A percentile compares a stretch with the other conserved stretches of the same genome.
phyloP scores from a whole-genome alignment of 78 protist genomes.

The Monosiga brevicollis region DNA sequence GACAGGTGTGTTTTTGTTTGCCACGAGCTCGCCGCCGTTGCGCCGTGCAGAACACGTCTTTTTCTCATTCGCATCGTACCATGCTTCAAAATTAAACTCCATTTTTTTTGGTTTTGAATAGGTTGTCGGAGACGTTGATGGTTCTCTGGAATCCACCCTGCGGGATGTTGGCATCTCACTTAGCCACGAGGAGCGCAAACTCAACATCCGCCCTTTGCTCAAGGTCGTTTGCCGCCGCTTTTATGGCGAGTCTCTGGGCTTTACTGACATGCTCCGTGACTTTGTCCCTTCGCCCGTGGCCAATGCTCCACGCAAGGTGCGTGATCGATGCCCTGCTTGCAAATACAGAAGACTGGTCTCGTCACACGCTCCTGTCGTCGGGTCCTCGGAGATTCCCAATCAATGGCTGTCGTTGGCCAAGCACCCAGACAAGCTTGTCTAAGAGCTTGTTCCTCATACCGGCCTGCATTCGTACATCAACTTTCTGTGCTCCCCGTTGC shows the following conservation, averaged over 20 bases:
- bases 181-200: constrained; percentile 10
- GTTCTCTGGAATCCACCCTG: constrained; percentile 5
- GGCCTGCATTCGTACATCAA: too few species aligned
- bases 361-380: too few species aligned
- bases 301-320: constrained; percentile 42
- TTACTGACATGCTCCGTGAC: constrained; percentile 62
- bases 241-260: constrained; percentile 56
- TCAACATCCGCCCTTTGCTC: constrained; percentile 65
- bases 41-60: too few species aligned
- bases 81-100: background rate
- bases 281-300: constrained; percentile 76
- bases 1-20: constrained; percentile 20
- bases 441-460: too few species aligned
- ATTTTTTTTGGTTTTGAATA: too few species aligned
- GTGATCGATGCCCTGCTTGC: too few species aligned
- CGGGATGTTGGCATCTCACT: constrained; percentile 65
- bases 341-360: too few species aligned
- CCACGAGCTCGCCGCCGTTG: background rate
- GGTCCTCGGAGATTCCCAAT: too few species aligned
- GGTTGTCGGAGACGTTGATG: constrained; percentile 24
- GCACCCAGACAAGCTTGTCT: too few species aligned
- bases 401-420: too few species aligned
- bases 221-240: constrained; percentile 50
- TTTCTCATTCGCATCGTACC: too few species aligned
- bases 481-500: too few species aligned